A percentile compares a stretch with the other conserved stretches of the same genome.
These are phyloP conservation scores for Aspergillus sp. DNA, from an alignment of 2,329 filamentous ascomycete genomes.

Conservation along the genomic window DNA sequence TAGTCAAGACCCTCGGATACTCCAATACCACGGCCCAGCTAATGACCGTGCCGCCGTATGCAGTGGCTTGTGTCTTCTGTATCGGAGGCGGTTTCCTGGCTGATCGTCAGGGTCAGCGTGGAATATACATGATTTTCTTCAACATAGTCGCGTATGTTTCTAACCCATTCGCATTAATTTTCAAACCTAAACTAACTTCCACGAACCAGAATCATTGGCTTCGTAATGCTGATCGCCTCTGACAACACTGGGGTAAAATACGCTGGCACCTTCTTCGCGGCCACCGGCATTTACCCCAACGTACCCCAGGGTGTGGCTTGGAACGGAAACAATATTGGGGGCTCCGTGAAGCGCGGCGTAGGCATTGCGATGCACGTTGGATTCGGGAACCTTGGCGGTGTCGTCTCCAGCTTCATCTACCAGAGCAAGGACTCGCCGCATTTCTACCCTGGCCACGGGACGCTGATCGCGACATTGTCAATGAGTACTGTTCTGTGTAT, in stretches of 20 bases:
- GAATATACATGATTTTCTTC: constrained; percentile 13
- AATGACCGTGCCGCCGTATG: constrained; percentile 12
- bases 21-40: constrained; percentile 10
- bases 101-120: constrained; percentile 6
- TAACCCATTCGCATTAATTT: too few species aligned
- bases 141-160: constrained; percentile 10
- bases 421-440: constrained; percentile 4
- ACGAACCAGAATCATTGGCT: constrained; percentile 7
- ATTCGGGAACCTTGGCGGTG: constrained; percentile 11
- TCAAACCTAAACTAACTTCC: neutral
- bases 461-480: constrained; percentile 8
- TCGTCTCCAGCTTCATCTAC: constrained; percentile 10
- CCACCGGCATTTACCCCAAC: constrained; percentile 12
- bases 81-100: constrained; percentile 9
- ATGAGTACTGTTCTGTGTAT: constrained; percentile 11
- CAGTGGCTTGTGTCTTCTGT: constrained; percentile 7
- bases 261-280: constrained; percentile 13
- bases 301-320: constrained; percentile 12
- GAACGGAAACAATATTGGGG: constrained; percentile 15
- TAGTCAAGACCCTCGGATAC: constrained; percentile 12
- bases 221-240: constrained; percentile 12
- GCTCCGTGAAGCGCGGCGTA: constrained; percentile 10
- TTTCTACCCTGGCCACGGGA: constrained; percentile 5
- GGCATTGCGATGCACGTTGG: constrained; percentile 15
- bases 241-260: constrained; percentile 10